phyloP scores from a whole-genome alignment of 2,329 filamentous ascomycete species.

The Madurella fahalii region DNA sequence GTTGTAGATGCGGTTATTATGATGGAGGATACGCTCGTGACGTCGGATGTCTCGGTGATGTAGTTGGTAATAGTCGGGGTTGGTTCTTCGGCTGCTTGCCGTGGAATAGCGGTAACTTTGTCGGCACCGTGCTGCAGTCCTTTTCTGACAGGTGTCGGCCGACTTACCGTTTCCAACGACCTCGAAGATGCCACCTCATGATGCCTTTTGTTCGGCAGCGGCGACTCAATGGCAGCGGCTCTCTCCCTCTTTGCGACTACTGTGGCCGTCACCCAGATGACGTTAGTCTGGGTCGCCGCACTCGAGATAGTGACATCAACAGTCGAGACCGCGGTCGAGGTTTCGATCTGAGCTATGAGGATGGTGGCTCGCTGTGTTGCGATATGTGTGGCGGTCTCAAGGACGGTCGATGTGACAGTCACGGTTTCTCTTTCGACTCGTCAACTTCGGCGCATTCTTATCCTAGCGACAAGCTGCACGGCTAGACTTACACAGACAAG shows the following conservation, averaged over 20 bases:
- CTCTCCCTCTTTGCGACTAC: slow-evolving; percentile 10
- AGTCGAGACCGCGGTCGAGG: slow-evolving; percentile 21
- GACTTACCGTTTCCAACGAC: neutral
- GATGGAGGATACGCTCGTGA: slow-evolving; percentile 13
- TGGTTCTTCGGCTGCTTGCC: slow-evolving; percentile 7
- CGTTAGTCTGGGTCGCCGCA: slow-evolving; percentile 22
- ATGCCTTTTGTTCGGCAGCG: neutral
- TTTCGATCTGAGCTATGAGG: slow-evolving; percentile 20
- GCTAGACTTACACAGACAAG: slow-evolving; percentile 17
- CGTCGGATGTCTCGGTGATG: slow-evolving; percentile 14
- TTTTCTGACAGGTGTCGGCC: neutral
- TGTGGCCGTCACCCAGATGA: slow-evolving; percentile 21
- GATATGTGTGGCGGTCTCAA: slow-evolving; percentile 14
- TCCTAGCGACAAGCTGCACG: neutral
- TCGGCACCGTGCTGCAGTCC: neutral
- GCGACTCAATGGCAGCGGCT: neutral
- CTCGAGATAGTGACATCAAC: slow-evolving; percentile 21
- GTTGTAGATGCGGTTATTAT: slow-evolving; percentile 18
- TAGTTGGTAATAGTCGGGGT: slow-evolving; percentile 14
- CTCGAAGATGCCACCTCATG: neutral
- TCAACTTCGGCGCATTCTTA: slow-evolving; percentile 1
- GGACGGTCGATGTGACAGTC: slow-evolving; percentile 21
- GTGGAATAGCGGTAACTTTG: slow-evolving; percentile 5
- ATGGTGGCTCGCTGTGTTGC: slow-evolving; percentile 25
- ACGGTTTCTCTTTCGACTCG: slow-evolving; percentile 11